Percentiles rank a stretch among this genome's conserved stretches.
phyloP scores from a whole-genome alignment of 192 early-diverging fungal species.

The Podila epicladia region DNA sequence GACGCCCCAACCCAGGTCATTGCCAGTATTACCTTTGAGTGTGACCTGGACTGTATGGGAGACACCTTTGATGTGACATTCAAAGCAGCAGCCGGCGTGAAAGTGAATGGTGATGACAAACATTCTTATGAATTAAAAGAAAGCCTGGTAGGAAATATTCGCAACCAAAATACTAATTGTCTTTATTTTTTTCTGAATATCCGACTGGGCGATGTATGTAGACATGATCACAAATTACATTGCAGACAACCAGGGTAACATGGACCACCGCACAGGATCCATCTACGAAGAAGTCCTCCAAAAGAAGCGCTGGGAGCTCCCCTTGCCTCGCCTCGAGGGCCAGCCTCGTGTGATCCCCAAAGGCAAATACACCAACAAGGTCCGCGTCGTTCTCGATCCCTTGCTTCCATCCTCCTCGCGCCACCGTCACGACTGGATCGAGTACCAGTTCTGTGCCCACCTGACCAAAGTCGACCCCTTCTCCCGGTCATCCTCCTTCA shows the following conservation, averaged over 20 bases:
- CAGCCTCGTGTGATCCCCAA: conserved; percentile 2
- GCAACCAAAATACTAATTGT: no score
- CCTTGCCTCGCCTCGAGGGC: neutral
- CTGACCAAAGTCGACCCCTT: neutral
- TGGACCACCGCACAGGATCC: no score
- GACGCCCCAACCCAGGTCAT: neutral
- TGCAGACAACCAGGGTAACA: no score
- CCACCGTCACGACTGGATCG: conserved; percentile 6
- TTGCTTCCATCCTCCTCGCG: conserved; percentile 8
- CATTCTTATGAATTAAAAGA: no score
- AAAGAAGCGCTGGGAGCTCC: conserved; percentile 7
- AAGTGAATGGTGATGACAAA: no score
- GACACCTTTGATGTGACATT: neutral
- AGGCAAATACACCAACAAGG: conserved; percentile 1
- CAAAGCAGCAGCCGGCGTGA: neutral
- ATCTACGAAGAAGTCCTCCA: neutral
- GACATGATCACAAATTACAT: no score
- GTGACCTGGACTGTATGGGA: conserved; percentile 8
- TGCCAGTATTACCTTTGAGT: conserved; percentile 8
- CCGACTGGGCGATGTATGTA: no score
- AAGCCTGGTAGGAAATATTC: no score
- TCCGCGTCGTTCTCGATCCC: conserved; percentile 4
- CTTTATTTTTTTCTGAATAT: no score
- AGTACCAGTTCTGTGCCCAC: conserved; percentile 1
- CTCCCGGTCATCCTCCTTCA: neutral